Base-by-base conservation (phyloP, 2,329 filamentous ascomycete genomes). In the Ophiostoma populinum region DNA sequence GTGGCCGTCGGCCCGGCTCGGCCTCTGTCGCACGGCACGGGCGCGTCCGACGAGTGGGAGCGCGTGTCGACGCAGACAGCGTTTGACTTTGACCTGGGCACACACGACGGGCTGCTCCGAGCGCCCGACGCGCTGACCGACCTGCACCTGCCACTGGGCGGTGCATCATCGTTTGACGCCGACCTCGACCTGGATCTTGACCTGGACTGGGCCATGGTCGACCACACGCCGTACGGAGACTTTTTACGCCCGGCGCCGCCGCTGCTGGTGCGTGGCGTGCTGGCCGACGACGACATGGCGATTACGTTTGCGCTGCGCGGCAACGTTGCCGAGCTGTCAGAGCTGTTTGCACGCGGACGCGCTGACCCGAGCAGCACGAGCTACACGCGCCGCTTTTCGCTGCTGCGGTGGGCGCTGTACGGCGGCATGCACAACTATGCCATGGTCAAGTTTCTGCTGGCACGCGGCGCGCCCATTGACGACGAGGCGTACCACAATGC, bases 341-440 rank as follows among this genome's bases (percentile, higher is more conserved):
- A 13, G 28, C 18, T 30, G 28, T 30, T 30, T 20, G 11, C 28
- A 3, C 9, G 20, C 7, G 28, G 28, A 6, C 28, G 28, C 10
- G 18, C 20, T 5, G 19, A 17, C 10, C 28, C 28, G 17, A 30
- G 19, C 17, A 17, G 20, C 28, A 18, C 20, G 6, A 30, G 28
- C 17, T 10, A 30, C 17, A 30, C 28, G 18, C 28, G 28, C 28
- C 17, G 28, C 17, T 30, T 30, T 16, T 19, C 28, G 16, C 28
- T 30, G 11, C 19, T 19, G 28, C 28, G 28, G 17, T 30, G 28
- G 28, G 28, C 28, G 2, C 28, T 30, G 5, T 30, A 30, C 5
- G 28, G 28, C 11, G 28, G 28, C 17, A 30, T 30, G 28, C 28
- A 30, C 28, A 30, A 30, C 18, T 30, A 30, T 18, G 20, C 19